Base-by-base conservation (phyloP, 2,329 filamentous ascomycete genomes). In the Aureobasidium sp. region DNA sequence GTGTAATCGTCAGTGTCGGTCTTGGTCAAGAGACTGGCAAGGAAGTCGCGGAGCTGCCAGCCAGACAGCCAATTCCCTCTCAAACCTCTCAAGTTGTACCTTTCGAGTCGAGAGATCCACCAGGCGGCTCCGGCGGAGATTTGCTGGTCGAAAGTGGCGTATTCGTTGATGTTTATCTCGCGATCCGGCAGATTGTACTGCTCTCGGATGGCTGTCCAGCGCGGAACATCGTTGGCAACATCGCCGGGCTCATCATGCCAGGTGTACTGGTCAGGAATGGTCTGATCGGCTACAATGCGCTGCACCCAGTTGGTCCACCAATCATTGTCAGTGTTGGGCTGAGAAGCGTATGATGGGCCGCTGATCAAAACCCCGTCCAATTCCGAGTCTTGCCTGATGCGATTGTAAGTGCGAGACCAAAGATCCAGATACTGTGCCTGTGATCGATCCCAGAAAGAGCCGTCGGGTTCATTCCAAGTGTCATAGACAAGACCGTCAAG, bases 391-490 rank as follows among this genome's bases (percentile, higher is more conserved):
- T 13, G 10, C 21, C 42, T 45, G 42, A 45, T 45, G 9, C 42
- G 42, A 10, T 29, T 25, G 21, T 45, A 45, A 3, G 42, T 45
- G 9, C 42, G 42, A 10, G 42, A 45, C 42, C 42, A 45, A 2
- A 45, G 42, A 29, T 45, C 42, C 21, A 45, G 21, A 11, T 45
- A 45, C 10, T 45, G 42, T 11, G 42, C 42, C 25, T 45, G 42
- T 1, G 42, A 45, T 1, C 42, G 21, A 27, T 45, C 21, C 42
- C 42, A 45, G 9, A 45, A 45, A 11, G 3, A 27, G 3, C 51
- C 59, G 37, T 62, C 80, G 0, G 81, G 78, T 68, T 83, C 81
- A 61, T 83, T 83, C 81, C 81, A 83, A 39, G 81, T 75, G 57
- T 83, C 81, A 10, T 78, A 68, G 0, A 78, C 71, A 0, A 82